These are phyloP conservation scores for Paralagenidium karlingii DNA, from an alignment of 352 stramenopile species.

Conservation along the genomic window DNA sequence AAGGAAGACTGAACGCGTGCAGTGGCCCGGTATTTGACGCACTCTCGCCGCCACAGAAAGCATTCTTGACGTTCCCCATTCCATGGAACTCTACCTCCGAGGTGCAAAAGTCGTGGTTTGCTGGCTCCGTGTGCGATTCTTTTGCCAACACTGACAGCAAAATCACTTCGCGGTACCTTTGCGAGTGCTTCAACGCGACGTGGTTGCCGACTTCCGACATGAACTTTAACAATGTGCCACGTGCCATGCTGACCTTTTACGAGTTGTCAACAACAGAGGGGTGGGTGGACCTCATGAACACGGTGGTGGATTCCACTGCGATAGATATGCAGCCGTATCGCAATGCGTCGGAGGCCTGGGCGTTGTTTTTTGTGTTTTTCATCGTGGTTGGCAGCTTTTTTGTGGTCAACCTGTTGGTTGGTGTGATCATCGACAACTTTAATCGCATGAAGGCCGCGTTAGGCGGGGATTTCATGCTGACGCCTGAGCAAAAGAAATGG, in stretches of 20 bases:
- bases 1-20: constrained; percentile 82
- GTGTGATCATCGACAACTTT: constrained; percentile 92
- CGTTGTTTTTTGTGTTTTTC: constrained; percentile 84
- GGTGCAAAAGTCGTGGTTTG: constrained; percentile 34
- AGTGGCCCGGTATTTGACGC: constrained; percentile 35
- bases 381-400: constrained; percentile 90
- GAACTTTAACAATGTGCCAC: constrained; percentile 81
- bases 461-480: constrained; percentile 70
- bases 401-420: constrained; percentile 90
- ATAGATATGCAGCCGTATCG: constrained; percentile 88
- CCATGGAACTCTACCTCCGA: constrained; percentile 19
- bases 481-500: constrained; percentile 85
- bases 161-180: constrained; percentile 64
- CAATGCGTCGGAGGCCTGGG: constrained; percentile 69
- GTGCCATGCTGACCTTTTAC: constrained; percentile 80
- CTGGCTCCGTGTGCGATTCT: constrained; percentile 22
- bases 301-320: constrained; percentile 71
- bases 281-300: constrained; percentile 89
- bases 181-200: constrained; percentile 34
- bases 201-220: constrained; percentile 31
- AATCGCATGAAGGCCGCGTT: constrained; percentile 80
- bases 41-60: constrained; percentile 19
- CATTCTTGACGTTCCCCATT: constrained; percentile 27
- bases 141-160: constrained; percentile 8
- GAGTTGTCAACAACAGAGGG: constrained; percentile 90